A percentile compares a stretch with the other conserved stretches of the same genome.
These are phyloP conservation scores for Ceratocystis cacaofunesta DNA, from an alignment of 2,329 filamentous ascomycete genomes.

Conservation along the genomic window DNA sequence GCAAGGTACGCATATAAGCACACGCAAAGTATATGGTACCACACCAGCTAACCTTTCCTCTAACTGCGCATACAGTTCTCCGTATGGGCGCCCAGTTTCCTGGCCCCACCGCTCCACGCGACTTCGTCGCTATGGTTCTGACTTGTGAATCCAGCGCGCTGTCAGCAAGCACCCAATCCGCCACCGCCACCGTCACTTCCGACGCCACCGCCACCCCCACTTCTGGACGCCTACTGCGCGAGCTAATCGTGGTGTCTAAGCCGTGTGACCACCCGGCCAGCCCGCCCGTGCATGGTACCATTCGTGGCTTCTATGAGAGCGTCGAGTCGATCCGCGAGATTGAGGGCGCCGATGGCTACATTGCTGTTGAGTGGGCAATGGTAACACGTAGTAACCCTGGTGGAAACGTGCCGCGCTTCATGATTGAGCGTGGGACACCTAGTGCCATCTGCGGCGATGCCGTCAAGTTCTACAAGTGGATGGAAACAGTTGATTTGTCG, in stretches of 20 bases:
- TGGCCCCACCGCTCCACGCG: constrained; percentile 70
- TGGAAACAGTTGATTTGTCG: constrained; percentile 19
- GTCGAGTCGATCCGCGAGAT: constrained; percentile 84
- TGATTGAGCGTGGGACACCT: constrained; percentile 82
- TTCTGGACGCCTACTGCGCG: constrained; percentile 35
- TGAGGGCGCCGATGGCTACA: neutral
- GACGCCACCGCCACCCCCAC: neutral
- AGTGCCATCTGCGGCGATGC: constrained; percentile 66
- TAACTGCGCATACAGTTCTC: constrained; percentile 42
- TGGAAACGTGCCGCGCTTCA: constrained; percentile 73
- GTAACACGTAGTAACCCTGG: constrained; percentile 79
- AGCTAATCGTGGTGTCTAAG: constrained; percentile 78
- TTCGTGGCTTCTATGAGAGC: constrained; percentile 77
- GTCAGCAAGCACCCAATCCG: neutral
- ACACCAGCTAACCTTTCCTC: constrained; percentile 11
- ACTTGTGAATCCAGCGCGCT: constrained; percentile 27
- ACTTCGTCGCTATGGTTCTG: constrained; percentile 70
- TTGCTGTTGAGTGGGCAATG: constrained; percentile 72
- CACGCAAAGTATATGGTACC: too few species aligned
- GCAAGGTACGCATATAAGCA: constrained; percentile 4
- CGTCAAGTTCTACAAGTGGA: constrained; percentile 68
- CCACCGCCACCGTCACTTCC: neutral
- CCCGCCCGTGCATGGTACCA: constrained; percentile 54
- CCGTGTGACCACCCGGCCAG: constrained; percentile 66
- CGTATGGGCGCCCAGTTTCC: constrained; percentile 82